Percentiles rank a stretch among this genome's conserved stretches.
Evolutionary conservation across 2,329 filamentous ascomycete species (phyloP).

Genomic region (Exophiala alcalophila): DNA sequence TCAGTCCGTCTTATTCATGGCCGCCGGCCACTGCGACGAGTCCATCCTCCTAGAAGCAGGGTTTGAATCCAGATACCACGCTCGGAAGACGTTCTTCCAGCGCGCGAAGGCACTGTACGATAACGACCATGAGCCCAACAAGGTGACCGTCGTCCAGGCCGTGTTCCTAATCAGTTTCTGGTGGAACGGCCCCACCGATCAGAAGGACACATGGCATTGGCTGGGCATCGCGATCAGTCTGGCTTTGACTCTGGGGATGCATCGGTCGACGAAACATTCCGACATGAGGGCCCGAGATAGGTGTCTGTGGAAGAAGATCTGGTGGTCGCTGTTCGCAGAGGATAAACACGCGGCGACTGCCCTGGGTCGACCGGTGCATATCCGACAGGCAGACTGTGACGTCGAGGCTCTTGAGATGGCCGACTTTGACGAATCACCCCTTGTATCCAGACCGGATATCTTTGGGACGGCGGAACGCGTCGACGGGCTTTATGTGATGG

Average conservation of each 20-base stretch:
- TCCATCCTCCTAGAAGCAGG: conserved; percentile 17
- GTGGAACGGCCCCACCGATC: conserved; percentile 28
- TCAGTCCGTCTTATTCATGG: conserved; percentile 27
- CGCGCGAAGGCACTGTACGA: conserved; percentile 32
- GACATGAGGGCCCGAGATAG: conserved; percentile 24
- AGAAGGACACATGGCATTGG: conserved; percentile 40
- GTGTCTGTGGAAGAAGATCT: conserved; percentile 29
- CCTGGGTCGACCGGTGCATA: conserved; percentile 32
- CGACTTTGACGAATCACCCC: conserved; percentile 28
- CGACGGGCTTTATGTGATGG: conserved; percentile 22
- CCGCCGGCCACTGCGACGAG: conserved; percentile 24
- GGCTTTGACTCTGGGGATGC: conserved; percentile 24
- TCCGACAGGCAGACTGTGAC: conserved; percentile 32
- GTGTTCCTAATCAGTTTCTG: conserved; percentile 30
- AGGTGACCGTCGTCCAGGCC: conserved; percentile 26
- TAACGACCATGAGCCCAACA: conserved; percentile 29
- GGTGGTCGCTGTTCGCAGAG: conserved; percentile 29
- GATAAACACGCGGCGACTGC: conserved; percentile 22
- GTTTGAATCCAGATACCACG: conserved; percentile 25
- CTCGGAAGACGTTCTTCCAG: conserved; percentile 29
- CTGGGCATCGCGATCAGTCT: conserved; percentile 31
- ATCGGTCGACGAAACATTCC: conserved; percentile 20
- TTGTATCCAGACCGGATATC: conserved; percentile 14
- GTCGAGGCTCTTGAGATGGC: conserved; percentile 28
- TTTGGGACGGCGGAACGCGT: conserved; percentile 17